Conservation (phyloP, 352 stramenopile species). For the Phytophthora cryptogea region DNA sequence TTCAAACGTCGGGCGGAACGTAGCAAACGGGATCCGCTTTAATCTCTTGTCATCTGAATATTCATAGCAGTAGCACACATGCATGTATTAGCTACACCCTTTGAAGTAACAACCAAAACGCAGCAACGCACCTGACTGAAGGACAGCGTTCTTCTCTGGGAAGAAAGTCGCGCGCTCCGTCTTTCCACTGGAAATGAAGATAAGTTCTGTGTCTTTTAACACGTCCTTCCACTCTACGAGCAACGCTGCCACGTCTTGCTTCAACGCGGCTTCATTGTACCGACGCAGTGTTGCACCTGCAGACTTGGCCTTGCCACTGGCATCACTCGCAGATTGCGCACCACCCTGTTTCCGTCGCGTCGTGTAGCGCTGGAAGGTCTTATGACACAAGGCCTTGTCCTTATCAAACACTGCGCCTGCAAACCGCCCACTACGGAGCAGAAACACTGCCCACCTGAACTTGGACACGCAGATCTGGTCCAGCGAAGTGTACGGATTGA, state of each 20-base stretch:
- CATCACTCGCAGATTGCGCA: slow-evolving; percentile 90
- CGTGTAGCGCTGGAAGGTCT: slow-evolving; percentile 94
- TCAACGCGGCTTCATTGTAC: slow-evolving; percentile 91
- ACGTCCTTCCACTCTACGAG: slow-evolving; percentile 82
- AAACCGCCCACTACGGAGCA: slow-evolving; percentile 93
- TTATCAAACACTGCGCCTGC: slow-evolving; percentile 89
- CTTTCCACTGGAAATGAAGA: slow-evolving; percentile 76
- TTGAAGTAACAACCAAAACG: background rate
- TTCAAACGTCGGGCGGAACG: slow-evolving; percentile 85
- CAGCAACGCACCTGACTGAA: slow-evolving; percentile 41
- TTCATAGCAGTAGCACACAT: slow-evolving; percentile 5
- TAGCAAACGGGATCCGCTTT: slow-evolving; percentile 83
- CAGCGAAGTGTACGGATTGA: slow-evolving; percentile 64
- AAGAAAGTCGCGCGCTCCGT: slow-evolving; percentile 84
- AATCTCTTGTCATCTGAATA: slow-evolving; percentile 59
- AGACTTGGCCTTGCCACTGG: slow-evolving; percentile 89
- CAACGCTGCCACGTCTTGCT: slow-evolving; percentile 87
- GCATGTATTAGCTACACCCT: slow-evolving; percentile 3
- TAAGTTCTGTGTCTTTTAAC: slow-evolving; percentile 55
- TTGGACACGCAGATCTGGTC: slow-evolving; percentile 53
- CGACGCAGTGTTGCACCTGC: slow-evolving; percentile 92
- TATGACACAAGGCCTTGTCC: slow-evolving; percentile 91
- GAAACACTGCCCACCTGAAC: slow-evolving; percentile 85
- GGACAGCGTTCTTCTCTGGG: slow-evolving; percentile 63
- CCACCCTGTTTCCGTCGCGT: slow-evolving; percentile 93